Base-by-base conservation (phyloP, 148 eudicot genomes). In the Arbutus unedo region DNA sequence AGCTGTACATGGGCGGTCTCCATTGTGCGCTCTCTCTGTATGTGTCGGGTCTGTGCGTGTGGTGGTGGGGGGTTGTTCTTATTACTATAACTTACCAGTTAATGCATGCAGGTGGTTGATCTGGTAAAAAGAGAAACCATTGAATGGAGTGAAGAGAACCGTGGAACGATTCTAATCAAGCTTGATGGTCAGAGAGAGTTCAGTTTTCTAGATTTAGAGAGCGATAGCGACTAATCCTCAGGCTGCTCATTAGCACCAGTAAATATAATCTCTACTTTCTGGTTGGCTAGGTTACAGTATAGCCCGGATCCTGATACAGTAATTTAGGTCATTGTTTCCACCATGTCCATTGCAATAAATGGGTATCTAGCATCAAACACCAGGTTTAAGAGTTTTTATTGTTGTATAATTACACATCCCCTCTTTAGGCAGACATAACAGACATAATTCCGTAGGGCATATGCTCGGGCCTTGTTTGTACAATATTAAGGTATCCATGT, bases 101-200 rank as follows among this genome's bases (percentile, higher is more conserved):
- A 79, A 73, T 76, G 48, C 47, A 64, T 90, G 85, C 87, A 96
- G 99, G 98, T 94, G n/a, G 80, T 91, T 75, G 74, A 87, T 77
- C 97, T 96, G 79, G 76, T 94, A 8, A 68, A 92, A 79, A 85
- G 84, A 48, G 98, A 96, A 90, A 88, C 90, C 38, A 89, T 94
- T 57, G 59, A 83, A 64, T 96, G 94, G 91, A 88, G 78, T 15
- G 99, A 94, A 83, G 99, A 96, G 85, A 96, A 96, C 82, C 88
- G 86, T 19, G 99, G 99, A 76, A 92, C 93, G 9, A 77, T 96
- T 82, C 93, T 93, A 45, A 87, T 96, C 44, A 91, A 82, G 83
- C 97, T 96, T 73, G 92, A 88, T 62, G 98, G 93, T 16, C 95
- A 88, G 60, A 91, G 88, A 68, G 89, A 93, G 73, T 94, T 96